phyloP scores from a whole-genome alignment of 2,329 filamentous ascomycete species.

The Cladophialophora psammophila region DNA sequence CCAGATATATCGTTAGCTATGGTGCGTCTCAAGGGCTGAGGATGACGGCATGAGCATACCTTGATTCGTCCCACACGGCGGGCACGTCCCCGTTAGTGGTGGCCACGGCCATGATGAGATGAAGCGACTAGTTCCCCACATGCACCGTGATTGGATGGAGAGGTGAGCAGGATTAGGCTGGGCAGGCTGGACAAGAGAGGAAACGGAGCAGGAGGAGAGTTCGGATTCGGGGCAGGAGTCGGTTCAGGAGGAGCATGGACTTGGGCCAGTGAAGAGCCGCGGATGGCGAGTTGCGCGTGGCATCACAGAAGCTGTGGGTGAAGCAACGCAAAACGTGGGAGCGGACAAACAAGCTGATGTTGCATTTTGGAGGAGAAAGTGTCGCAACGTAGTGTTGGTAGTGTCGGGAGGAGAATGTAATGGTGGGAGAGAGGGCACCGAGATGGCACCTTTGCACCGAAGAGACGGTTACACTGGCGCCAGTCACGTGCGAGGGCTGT shows the following conservation, averaged over 20 bases:
- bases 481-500: not conserved
- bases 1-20: conserved; percentile 73
- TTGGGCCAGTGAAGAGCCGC: conserved; percentile 12
- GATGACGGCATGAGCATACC: conserved; percentile 35
- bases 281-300: conserved; percentile 26
- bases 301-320: conserved; percentile 26
- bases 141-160: conserved; percentile 35
- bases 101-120: conserved; percentile 37
- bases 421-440: conserved; percentile 19
- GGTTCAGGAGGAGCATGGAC: conserved; percentile 21
- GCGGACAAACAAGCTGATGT: conserved; percentile 32
- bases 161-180: conserved; percentile 13
- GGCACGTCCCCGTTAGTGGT: conserved; percentile 38
- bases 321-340: conserved; percentile 29
- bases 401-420: conserved; percentile 24
- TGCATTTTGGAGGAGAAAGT: conserved; percentile 29
- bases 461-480: conserved; percentile 9
- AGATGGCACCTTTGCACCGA: not conserved
- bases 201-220: conserved; percentile 31
- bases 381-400: conserved; percentile 16
- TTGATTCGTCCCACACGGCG: conserved; percentile 45
- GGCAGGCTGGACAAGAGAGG: conserved; percentile 27
- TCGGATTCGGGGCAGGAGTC: conserved; percentile 16
- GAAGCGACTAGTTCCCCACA: conserved; percentile 26
- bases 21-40: conserved; percentile 8